Evolutionary conservation across 257 asterid genomes (phyloP).

Genomic region (Capsicum baccatum): DNA sequence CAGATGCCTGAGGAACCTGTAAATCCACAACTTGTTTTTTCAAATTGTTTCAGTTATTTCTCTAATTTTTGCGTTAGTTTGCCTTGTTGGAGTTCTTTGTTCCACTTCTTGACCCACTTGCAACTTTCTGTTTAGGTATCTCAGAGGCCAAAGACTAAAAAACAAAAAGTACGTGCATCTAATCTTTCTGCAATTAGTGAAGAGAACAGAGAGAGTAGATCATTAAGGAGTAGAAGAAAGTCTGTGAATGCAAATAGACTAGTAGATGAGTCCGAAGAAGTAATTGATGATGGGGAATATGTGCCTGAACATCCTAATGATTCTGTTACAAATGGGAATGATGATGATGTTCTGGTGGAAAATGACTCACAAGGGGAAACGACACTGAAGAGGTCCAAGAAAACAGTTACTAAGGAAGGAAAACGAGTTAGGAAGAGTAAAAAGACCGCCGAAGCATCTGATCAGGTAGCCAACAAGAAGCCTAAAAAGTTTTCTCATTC

Average conservation of each 20-base stretch:
- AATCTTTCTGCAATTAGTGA: conserved; percentile 47
- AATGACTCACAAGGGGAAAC: conserved; percentile 50
- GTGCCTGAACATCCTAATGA: conserved; percentile 43
- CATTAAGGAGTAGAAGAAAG: conserved; percentile 51
- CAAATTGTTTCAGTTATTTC: conserved; percentile 27
- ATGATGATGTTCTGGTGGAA: conserved; percentile 48
- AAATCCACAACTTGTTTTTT: conserved; percentile 32
- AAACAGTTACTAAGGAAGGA: conserved; percentile 51
- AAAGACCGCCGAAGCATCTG: conserved; percentile 56
- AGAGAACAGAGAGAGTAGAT: conserved; percentile 49
- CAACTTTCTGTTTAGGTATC: conserved; percentile 48
- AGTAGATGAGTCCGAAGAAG: conserved; percentile 54
- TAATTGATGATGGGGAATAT: conserved; percentile 38
- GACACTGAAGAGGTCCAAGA: conserved; percentile 49
- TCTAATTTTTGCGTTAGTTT: neutral
- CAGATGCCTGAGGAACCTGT: conserved; percentile 65
- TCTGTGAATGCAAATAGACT: conserved; percentile 35
- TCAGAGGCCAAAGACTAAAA: conserved; percentile 59
- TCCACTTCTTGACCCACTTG: conserved; percentile 27
- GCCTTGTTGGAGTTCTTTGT: conserved; percentile 13
- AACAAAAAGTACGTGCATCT: conserved; percentile 32
- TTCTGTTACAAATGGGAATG: conserved; percentile 49
- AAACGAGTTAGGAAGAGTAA: conserved; percentile 62
- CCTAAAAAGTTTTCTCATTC: conserved; percentile 79
- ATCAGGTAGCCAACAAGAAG: conserved; percentile 49